phyloP scores from a whole-genome alignment of 306 rosid genomes.

The Corylus americana region DNA sequence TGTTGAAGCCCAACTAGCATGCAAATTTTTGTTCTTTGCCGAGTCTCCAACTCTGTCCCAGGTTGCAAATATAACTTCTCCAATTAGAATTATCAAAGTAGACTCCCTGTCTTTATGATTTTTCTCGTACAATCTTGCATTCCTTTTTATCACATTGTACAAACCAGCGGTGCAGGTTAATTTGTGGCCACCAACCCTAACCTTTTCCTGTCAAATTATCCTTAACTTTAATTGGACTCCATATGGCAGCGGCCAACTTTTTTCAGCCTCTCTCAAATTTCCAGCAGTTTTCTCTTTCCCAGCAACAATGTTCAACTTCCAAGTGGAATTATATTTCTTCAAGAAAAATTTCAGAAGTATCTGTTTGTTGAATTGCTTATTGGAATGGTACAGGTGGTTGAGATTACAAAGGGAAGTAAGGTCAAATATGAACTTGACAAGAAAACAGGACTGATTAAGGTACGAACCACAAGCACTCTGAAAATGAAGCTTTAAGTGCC shows the following conservation, averaged over 20 bases:
- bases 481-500: constrained; percentile 11
- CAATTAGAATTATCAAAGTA: not conserved
- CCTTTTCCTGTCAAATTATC: not conserved
- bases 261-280: constrained; percentile 8
- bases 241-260: not conserved
- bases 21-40: not conserved
- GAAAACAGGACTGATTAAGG: constrained; percentile 96
- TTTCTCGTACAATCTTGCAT: not conserved
- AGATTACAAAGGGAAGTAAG: constrained; percentile 92
- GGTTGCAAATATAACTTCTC: not conserved
- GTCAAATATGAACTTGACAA: constrained; percentile 97
- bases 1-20: not conserved
- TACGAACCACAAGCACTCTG: constrained; percentile 16
- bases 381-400: constrained; percentile 72
- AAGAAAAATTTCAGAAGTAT: constrained; percentile 7
- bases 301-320: not conserved
- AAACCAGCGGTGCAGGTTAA: not conserved
- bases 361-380: constrained; percentile 29
- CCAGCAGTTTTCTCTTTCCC: constrained; percentile 3
- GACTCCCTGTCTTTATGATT: not conserved
- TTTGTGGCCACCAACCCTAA: not conserved
- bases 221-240: not conserved
- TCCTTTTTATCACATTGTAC: not conserved
- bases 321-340: constrained; percentile 14
- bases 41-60: not conserved